Conservation (phyloP, 208 protist species). For the Porcisia hertigi region DNA sequence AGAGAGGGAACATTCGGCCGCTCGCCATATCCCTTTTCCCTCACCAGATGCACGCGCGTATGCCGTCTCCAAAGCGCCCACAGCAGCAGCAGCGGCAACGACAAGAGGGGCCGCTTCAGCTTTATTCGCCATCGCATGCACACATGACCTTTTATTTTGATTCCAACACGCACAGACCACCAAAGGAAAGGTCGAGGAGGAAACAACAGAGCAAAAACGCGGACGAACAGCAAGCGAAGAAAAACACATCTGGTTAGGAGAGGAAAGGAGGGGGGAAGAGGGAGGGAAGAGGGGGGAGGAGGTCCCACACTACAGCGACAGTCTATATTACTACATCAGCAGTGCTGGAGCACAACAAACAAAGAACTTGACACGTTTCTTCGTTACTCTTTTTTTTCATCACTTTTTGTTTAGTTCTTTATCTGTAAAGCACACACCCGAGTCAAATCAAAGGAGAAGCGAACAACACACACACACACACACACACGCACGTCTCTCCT, state of each 20-base stretch:
- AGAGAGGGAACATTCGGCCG: background rate
- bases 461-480: too few species aligned
- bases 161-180: background rate
- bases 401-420: background rate
- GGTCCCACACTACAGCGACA: background rate
- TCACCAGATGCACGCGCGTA: background rate
- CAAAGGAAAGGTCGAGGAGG: background rate
- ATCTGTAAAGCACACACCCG: background rate
- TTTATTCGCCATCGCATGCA: background rate
- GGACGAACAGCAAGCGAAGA: background rate
- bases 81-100: background rate
- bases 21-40: background rate
- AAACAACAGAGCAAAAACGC: background rate
- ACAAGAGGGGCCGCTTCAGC: background rate
- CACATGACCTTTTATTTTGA: background rate
- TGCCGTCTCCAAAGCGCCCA: background rate
- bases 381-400: background rate
- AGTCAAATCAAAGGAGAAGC: background rate
- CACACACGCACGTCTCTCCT: too few species aligned
- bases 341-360: background rate
- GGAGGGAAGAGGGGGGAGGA: background rate
- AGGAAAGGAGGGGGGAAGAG: background rate
- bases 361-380: constrained; percentile 7
- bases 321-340: background rate
- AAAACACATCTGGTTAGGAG: background rate